A percentile compares a stretch with the other conserved stretches of the same genome.
These are phyloP conservation scores for Daldinia caldariorum DNA, from an alignment of 495 filamentous ascomycete genomes.

Conservation along the genomic window DNA sequence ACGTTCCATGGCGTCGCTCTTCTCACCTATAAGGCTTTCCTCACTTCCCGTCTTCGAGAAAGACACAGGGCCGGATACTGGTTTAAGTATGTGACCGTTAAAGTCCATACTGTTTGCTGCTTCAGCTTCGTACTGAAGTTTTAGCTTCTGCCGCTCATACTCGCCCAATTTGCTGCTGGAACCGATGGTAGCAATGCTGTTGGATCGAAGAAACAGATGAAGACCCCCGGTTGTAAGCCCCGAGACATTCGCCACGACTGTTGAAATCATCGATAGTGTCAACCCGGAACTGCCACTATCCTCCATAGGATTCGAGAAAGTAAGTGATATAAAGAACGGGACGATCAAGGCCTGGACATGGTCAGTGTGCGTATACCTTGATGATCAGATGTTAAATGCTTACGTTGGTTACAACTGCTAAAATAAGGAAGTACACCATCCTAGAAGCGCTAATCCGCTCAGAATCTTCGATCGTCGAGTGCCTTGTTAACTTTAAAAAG, in stretches of 20 bases:
- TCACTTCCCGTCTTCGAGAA: conserved; percentile 50
- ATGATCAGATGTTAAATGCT: conserved; percentile 12
- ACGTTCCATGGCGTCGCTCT: conserved; percentile 39
- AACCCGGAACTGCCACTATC: conserved; percentile 37
- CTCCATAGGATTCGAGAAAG: conserved; percentile 45
- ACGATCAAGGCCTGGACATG: conserved; percentile 51
- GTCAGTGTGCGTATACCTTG: conserved; percentile 31
- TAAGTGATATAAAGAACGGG: conserved; percentile 55
- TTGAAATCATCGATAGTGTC: conserved; percentile 57
- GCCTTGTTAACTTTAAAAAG: conserved; percentile 52
- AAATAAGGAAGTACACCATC: conserved; percentile 59
- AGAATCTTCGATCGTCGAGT: conserved; percentile 53
- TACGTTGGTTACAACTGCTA: conserved; percentile 57
- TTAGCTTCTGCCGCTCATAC: conserved; percentile 51
- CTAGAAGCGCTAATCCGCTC: conserved; percentile 56
- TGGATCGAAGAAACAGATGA: conserved; percentile 60
- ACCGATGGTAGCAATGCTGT: conserved; percentile 52
- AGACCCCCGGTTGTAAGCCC: conserved; percentile 60
- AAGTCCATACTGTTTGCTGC: conserved; percentile 43
- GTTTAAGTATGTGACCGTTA: conserved; percentile 48
- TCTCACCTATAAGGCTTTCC: conserved; percentile 42
- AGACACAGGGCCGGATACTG: conserved; percentile 40
- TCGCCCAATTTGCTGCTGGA: conserved; percentile 55
- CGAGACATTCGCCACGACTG: conserved; percentile 60
- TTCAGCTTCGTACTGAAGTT: conserved; percentile 44